Evolutionary conservation across 805 yeast genomes (phyloP).

Genomic region (Nakazawaea wickerhamii): DNA sequence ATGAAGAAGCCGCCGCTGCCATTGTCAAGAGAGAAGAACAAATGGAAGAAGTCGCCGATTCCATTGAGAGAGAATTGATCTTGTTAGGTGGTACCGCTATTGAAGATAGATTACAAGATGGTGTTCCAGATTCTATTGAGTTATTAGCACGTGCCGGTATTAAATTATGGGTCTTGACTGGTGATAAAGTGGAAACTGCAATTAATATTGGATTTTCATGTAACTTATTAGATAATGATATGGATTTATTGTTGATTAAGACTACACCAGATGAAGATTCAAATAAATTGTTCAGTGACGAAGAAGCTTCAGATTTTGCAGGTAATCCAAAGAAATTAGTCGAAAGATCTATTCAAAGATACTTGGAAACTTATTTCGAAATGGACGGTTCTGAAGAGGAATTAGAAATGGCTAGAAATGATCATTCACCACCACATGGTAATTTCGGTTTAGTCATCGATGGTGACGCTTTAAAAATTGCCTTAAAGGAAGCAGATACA

Average conservation of each 20-base stretch:
- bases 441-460: slow-evolving; percentile 61
- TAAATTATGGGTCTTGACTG: slow-evolving; percentile 79
- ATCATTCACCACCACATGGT: slow-evolving; percentile 61
- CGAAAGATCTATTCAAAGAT: slow-evolving; percentile 38
- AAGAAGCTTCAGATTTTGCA: neutral
- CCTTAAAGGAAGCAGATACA: slow-evolving; percentile 32
- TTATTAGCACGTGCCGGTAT: slow-evolving; percentile 66
- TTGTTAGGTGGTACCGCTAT: slow-evolving; percentile 78
- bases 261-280: slow-evolving; percentile 29
- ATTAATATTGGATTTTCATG: slow-evolving; percentile 80
- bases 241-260: slow-evolving; percentile 63
- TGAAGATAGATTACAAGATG: slow-evolving; percentile 73
- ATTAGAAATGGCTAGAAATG: slow-evolving; percentile 44
- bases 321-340: slow-evolving; percentile 9
- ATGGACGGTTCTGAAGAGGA: slow-evolving; percentile 38
- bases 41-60: slow-evolving; percentile 49
- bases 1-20: slow-evolving; percentile 51
- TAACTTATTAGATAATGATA: slow-evolving; percentile 58
- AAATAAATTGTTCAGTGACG: slow-evolving; percentile 6
- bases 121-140: slow-evolving; percentile 72
- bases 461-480: slow-evolving; percentile 54
- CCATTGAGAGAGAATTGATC: slow-evolving; percentile 50
- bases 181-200: slow-evolving; percentile 80
- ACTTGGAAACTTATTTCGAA: slow-evolving; percentile 43
- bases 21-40: slow-evolving; percentile 53